A percentile compares a stretch with the other conserved stretches of the same genome.
Conservation (phyloP, 2,329 filamentous ascomycete genomes). For the Ceratocystiopsis sp. region DNA sequence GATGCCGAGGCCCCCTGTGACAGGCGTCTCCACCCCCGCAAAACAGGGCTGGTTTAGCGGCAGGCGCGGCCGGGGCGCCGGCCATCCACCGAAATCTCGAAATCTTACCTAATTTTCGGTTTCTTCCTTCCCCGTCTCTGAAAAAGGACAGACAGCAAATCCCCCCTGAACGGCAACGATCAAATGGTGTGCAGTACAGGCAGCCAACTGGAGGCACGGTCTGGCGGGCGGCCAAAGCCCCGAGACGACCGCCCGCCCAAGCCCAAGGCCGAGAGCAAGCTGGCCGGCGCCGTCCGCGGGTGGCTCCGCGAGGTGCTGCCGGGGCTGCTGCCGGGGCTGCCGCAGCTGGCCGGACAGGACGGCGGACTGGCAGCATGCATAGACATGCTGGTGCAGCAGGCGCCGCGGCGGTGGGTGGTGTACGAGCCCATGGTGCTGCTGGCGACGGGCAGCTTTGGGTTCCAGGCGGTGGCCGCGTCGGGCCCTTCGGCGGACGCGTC, state of each 20-base stretch:
- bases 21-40: too few species aligned
- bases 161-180: too few species aligned
- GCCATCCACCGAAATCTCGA: too few species aligned
- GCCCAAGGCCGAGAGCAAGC: slow-evolving; percentile 18
- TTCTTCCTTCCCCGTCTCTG: too few species aligned
- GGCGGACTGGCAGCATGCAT: not conserved
- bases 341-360: slow-evolving; percentile 2
- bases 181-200: too few species aligned
- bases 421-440: slow-evolving; percentile 46
- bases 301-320: slow-evolving; percentile 15
- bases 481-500: not conserved
- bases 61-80: too few species aligned
- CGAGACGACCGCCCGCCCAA: slow-evolving; percentile 2
- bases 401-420: slow-evolving; percentile 40
- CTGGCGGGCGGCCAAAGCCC: too few species aligned
- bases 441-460: slow-evolving; percentile 38
- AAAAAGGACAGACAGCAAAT: not conserved
- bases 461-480: slow-evolving; percentile 4
- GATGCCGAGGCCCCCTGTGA: too few species aligned
- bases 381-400: slow-evolving; percentile 18
- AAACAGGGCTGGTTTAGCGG: too few species aligned
- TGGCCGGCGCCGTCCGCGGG: slow-evolving; percentile 18
- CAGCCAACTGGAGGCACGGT: too few species aligned
- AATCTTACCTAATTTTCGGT: too few species aligned
- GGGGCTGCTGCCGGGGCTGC: not conserved